These are phyloP conservation scores for Penicillium sp. DNA, from an alignment of 2,329 filamentous ascomycete species.

Conservation along the genomic window DNA sequence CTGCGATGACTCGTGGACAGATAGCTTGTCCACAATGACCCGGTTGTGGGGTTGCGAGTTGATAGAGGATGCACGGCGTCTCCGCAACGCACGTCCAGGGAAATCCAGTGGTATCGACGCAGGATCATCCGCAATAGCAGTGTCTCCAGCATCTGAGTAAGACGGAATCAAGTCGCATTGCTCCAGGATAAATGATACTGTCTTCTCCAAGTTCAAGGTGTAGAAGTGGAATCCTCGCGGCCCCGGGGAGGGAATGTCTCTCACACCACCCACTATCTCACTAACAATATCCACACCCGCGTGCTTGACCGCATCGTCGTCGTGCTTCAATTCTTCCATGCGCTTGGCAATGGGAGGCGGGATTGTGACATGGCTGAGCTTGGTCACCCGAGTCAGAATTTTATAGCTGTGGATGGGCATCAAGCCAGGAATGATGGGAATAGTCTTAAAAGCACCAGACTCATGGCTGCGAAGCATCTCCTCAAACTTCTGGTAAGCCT, in stretches of 20 bases:
- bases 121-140: constrained; percentile 43
- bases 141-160: constrained; percentile 46
- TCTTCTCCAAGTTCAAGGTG: constrained; percentile 93
- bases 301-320: constrained; percentile 49
- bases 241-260: constrained; percentile 57
- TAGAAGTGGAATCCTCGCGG: constrained; percentile 93
- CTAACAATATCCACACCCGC: constrained; percentile 63
- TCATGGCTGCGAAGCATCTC: constrained; percentile 71
- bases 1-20: constrained; percentile 34
- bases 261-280: constrained; percentile 78
- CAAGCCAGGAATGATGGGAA: constrained; percentile 88
- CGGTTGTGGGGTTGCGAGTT: constrained; percentile 85
- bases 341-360: constrained; percentile 68
- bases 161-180: constrained; percentile 74
- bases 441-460: constrained; percentile 77
- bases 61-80: constrained; percentile 69
- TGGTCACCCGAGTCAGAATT: constrained; percentile 89
- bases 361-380: constrained; percentile 84
- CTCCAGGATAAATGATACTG: constrained; percentile 89
- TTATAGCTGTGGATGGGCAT: constrained; percentile 99
- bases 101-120: constrained; percentile 23
- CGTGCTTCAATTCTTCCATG: constrained; percentile 47
- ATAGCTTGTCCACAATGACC: constrained; percentile 69
- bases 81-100: constrained; percentile 33
- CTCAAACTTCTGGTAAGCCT: constrained; percentile 80